phyloP scores from a whole-genome alignment of 2,329 filamentous ascomycete species.

The Aspergillus melleus region DNA sequence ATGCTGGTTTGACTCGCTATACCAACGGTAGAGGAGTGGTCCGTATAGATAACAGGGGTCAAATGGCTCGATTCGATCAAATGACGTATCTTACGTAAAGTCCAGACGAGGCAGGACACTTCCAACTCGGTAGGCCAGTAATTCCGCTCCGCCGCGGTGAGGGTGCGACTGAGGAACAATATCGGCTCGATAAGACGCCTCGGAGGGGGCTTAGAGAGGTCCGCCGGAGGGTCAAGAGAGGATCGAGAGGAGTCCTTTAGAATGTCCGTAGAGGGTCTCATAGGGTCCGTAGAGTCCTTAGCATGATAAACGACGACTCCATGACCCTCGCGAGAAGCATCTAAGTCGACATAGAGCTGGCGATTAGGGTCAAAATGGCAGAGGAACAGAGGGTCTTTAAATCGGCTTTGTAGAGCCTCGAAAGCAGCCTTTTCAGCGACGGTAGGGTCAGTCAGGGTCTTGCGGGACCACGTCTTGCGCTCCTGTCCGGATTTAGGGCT shows the following conservation, averaged over 20 bases:
- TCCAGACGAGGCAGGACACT: background rate
- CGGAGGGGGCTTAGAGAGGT: background rate
- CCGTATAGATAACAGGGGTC: background rate
- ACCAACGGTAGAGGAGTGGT: background rate
- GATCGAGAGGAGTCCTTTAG: too few relatives aligned
- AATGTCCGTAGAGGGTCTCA: too few relatives aligned
- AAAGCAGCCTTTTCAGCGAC: background rate
- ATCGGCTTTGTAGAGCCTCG: background rate
- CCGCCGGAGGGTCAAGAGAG: too few relatives aligned
- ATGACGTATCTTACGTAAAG: background rate
- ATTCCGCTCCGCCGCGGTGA: background rate
- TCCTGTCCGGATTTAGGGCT: background rate
- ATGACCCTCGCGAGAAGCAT: background rate
- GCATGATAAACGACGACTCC: background rate
- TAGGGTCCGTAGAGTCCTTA: too few relatives aligned
- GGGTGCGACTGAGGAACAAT: background rate
- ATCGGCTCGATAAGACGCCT: background rate
- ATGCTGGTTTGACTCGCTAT: background rate
- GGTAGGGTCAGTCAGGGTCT: background rate
- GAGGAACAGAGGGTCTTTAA: background rate
- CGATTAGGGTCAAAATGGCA: background rate
- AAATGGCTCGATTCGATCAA: background rate
- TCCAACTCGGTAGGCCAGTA: background rate
- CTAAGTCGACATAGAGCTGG: background rate
- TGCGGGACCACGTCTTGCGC: background rate